Conservation (phyloP, 2,329 filamentous ascomycete genomes). For the Penicillium freii region DNA sequence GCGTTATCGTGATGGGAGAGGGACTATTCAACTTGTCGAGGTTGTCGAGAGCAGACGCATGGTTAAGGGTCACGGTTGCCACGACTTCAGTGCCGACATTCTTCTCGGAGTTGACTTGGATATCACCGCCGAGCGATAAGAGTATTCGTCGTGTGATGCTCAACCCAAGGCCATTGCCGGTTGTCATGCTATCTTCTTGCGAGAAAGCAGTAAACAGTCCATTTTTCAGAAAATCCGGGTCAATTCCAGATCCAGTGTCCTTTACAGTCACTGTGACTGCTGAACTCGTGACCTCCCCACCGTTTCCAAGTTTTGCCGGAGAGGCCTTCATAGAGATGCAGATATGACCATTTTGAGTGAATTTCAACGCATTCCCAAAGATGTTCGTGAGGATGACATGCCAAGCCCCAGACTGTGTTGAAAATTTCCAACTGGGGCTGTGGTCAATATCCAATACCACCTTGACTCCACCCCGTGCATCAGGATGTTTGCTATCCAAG, state of each 20-base stretch:
- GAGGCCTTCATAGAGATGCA: constrained; percentile 9
- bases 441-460: constrained; percentile 16
- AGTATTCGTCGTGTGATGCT: constrained; percentile 52
- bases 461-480: background rate
- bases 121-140: constrained; percentile 24
- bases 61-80: constrained; percentile 7
- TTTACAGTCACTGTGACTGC: constrained; percentile 24
- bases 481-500: background rate
- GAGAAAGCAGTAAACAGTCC: constrained; percentile 56
- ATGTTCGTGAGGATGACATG: constrained; percentile 17
- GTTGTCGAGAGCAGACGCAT: background rate
- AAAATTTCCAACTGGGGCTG: constrained; percentile 10
- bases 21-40: background rate
- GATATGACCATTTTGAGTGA: constrained; percentile 11
- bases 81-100: constrained; percentile 27
- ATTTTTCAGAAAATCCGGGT: constrained; percentile 22
- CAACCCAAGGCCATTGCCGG: constrained; percentile 61
- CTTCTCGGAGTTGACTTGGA: constrained; percentile 28
- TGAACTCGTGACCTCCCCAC: constrained; percentile 1
- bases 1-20: background rate
- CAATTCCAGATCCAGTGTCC: constrained; percentile 35
- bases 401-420: constrained; percentile 13
- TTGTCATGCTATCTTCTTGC: constrained; percentile 56
- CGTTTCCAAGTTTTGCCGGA: background rate
- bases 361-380: constrained; percentile 20